Base-by-base conservation (phyloP, 2,329 filamentous ascomycete species). In the Fusarium nodosum region DNA sequence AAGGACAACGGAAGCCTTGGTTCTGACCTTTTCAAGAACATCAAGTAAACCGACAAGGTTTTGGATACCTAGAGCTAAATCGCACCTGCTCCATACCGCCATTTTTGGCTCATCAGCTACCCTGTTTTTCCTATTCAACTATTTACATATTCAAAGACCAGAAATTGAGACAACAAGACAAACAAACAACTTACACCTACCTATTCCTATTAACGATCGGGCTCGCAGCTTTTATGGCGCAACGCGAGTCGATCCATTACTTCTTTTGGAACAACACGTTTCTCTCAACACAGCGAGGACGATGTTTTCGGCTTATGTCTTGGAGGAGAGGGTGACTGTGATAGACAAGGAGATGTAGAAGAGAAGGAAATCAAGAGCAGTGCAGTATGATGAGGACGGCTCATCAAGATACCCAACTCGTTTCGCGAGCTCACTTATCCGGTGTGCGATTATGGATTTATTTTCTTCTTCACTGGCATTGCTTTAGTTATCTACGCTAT, bases 1-100 rank as follows among this genome's bases (percentile, higher is more conserved):
- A 82, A 84, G 58, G 81, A 86, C 42, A 80, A 82, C 9, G 81
- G 79, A 44, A 79, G 79, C 57, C 78, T 86, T 33, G 85, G 85
- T 52, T 77, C 79, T 61, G 86, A 88, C 65, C 78, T 89, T 34
- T 89, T 89, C 77, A 88, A 87, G 74, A 82, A 85, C 66, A 88
- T 89, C 76, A 87, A 87, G 74, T 88, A 81, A 79, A 59, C 41
- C 46, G 39, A 65, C 52, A 20, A 55, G 45, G 31, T 46, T 45
- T 58, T 48, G 46, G 67, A 66, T 38, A 33, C 44, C 36, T 55
- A 47, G 34, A 56, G 55, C 52, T 42, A 22, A 42, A 44, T 47
- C 34, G 13, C 45, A 34, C 34, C 36, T 39, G 30, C 41, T 53
- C 60, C 33, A 66, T 47, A 36, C 36, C 50, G 38, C 30, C 34